These are phyloP conservation scores for Gastrolobium bilobum DNA, from an alignment of 306 rosid genomes.

Conservation along the genomic window DNA sequence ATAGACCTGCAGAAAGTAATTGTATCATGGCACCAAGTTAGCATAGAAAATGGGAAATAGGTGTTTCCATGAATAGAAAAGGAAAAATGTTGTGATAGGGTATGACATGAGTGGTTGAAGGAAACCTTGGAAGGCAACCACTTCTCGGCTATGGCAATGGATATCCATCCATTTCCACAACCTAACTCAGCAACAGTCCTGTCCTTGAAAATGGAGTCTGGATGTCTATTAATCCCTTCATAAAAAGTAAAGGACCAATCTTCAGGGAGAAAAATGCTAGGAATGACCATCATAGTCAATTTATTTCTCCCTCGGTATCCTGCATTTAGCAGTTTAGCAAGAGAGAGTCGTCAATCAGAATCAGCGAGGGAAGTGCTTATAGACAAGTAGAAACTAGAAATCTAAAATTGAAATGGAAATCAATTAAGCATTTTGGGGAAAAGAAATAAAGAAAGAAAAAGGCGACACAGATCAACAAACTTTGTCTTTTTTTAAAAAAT, in stretches of 20 bases:
- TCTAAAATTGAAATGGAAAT: not conserved
- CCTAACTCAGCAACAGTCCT: constrained; percentile 88
- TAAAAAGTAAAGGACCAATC: constrained; percentile 97
- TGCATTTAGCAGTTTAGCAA: constrained; percentile 45
- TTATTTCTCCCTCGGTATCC: constrained; percentile 86
- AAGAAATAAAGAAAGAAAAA: not conserved
- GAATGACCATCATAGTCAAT: constrained; percentile 93
- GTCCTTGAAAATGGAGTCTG: constrained; percentile 90
- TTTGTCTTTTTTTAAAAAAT: not conserved
- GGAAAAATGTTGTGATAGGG: not conserved
- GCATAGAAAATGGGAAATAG: not conserved
- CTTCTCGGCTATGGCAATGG: constrained; percentile 95
- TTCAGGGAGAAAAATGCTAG: constrained; percentile 94
- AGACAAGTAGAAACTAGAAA: not conserved
- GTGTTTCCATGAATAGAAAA: constrained; percentile 3
- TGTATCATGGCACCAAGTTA: constrained; percentile 19
- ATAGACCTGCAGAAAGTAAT: constrained; percentile 69
- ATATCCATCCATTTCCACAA: constrained; percentile 99
- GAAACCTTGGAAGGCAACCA: constrained; percentile 90
- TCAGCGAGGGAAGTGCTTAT: not conserved
- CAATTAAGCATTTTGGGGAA: not conserved
- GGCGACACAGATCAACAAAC: not conserved
- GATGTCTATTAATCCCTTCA: constrained; percentile 89
- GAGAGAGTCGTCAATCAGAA: constrained; percentile 1
- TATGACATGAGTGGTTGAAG: constrained; percentile 23